These are phyloP conservation scores for Seiridium cupressi DNA, from an alignment of 2,329 filamentous ascomycete species.

Conservation along the genomic window DNA sequence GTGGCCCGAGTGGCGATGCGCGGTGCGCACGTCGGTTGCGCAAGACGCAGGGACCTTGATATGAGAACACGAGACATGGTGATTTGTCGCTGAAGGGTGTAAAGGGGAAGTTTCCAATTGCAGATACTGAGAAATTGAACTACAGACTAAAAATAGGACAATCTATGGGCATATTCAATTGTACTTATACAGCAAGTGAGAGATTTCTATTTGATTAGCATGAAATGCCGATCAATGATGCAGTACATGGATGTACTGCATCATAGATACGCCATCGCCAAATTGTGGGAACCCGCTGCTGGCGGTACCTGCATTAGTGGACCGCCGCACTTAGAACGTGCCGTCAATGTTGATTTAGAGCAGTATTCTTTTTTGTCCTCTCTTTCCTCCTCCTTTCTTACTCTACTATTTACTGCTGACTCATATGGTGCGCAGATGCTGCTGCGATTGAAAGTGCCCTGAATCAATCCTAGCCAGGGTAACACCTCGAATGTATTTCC, in stretches of 20 bases:
- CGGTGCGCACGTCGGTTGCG: background rate
- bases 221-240: background rate
- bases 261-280: constrained; percentile 1
- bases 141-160: background rate
- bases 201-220: background rate
- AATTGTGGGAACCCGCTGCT: background rate
- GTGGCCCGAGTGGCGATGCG: no score
- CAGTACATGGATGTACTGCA: background rate
- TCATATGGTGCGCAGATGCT: no score
- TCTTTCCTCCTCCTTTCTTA: background rate
- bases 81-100: background rate
- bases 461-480: no score
- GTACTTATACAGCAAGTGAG: background rate
- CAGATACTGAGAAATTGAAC: background rate
- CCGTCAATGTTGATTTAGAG: background rate
- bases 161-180: background rate
- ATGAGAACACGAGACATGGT: background rate
- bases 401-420: background rate
- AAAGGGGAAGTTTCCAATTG: background rate
- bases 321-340: background rate
- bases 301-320: constrained; percentile 2
- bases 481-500: no score
- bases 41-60: background rate
- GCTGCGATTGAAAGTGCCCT: no score
- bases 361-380: background rate